Evolutionary conservation across 495 filamentous ascomycete genomes (phyloP).

Genomic region (Lophium mytilinum): DNA sequence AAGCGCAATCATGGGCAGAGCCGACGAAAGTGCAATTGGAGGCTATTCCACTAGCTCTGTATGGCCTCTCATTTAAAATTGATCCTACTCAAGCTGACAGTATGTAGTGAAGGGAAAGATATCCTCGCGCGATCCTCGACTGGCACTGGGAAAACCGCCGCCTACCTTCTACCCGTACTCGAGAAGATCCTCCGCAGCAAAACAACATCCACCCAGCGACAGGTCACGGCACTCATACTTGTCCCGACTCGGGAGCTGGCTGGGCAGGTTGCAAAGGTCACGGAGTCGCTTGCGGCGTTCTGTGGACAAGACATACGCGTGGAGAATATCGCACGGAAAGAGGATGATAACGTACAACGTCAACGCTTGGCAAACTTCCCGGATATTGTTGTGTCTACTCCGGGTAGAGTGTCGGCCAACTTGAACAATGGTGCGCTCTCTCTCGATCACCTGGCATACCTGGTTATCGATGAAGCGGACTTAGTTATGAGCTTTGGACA

Average conservation of each 20-base stretch:
- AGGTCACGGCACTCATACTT: conserved; percentile 66
- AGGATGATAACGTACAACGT: conserved; percentile 76
- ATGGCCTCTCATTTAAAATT: neutral
- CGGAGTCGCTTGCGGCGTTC: conserved; percentile 65
- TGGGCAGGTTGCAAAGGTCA: conserved; percentile 70
- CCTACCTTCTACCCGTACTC: conserved; percentile 86
- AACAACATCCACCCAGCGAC: conserved; percentile 38
- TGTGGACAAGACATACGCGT: conserved; percentile 75
- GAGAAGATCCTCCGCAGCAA: conserved; percentile 73
- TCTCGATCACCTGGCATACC: conserved; percentile 58
- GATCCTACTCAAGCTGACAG: neutral
- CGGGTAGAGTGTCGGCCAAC: conserved; percentile 63
- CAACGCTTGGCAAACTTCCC: conserved; percentile 80
- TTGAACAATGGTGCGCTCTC: conserved; percentile 61
- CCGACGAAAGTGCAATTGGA: conserved; percentile 81
- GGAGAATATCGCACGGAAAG: conserved; percentile 78
- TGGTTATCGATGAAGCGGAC: conserved; percentile 95
- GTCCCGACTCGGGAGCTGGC: conserved; percentile 93
- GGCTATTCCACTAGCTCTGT: conserved; percentile 69
- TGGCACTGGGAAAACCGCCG: conserved; percentile 70
- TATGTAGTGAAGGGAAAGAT: conserved; percentile 61
- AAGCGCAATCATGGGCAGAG: conserved; percentile 70
- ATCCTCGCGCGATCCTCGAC: conserved; percentile 53
- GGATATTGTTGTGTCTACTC: conserved; percentile 84
- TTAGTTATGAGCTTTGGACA: conserved; percentile 92